Evolutionary conservation across 2,329 filamentous ascomycete species (phyloP), one percentile per base, ranked within the genome.

Genomic region (Aspergillus fischeri): DNA sequence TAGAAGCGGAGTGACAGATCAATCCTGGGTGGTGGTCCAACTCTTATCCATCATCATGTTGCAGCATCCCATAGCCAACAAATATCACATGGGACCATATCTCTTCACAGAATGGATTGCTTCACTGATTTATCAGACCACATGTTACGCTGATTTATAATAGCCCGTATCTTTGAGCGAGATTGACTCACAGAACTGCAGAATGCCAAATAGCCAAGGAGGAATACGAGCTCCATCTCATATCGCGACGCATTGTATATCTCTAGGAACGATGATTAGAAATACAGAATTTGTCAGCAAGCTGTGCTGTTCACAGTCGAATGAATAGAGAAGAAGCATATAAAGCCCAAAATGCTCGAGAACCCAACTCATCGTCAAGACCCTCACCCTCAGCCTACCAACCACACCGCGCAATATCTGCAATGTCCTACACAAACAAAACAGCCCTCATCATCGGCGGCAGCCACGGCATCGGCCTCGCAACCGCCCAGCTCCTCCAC

Each of bases 381-480:
- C 4, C 29, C 29, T 32, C 29, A 14, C 4, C 29, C 11, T 29
- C 28, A 29, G 11, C 11, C 11, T 4, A 32, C 4, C 29, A 14
- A 14, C 29, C 29, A 14, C 11, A 14, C 11, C 2, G 11, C 3
- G 4, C 32, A 35, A n/a, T 38, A 9, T 38, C 42, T 6, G 4
- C 32, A 17, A 38, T 38, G n/a, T 38, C 42, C 2, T 52, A 58
- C 45, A 10, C 49, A 1, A 32, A 38, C 56, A 60, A 47, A 32
- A 56, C 41, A 45, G 56, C 49, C 14, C 20, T 60, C 27, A 48
- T 60, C 10, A 49, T 60, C 25, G 59, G 59, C 6, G 59, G 56
- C 28, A 60, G 48, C n/a, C 59, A 60, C 41, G 59, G 59, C 6
- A 60, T 60, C 21, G 56, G 59, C 17, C 56, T 59, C n/a, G 47